Evolutionary conservation across 768 basidiomycete genomes (phyloP).

Genomic region (Tephrocybe sp.): DNA sequence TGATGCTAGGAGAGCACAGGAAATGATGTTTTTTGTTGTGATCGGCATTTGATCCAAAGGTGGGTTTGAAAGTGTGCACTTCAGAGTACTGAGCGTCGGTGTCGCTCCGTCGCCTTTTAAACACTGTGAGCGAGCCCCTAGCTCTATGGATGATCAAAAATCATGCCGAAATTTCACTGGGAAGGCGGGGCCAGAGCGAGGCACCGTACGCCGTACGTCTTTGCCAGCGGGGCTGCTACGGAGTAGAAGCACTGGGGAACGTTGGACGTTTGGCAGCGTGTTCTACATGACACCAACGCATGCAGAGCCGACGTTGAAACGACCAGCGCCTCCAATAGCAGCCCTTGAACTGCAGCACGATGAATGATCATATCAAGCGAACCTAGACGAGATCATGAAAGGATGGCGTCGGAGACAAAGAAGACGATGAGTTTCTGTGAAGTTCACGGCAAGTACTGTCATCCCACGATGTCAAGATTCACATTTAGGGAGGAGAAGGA

Average conservation of each 20-base stretch:
- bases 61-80: too few species aligned
- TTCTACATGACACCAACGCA: slow-evolving; percentile 1
- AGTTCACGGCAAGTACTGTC: slow-evolving; percentile 1
- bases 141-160: not conserved
- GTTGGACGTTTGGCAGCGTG: slow-evolving; percentile 1
- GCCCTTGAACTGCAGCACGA: not conserved
- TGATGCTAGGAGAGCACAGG: not conserved
- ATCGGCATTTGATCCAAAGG: slow-evolving; percentile 1
- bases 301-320: not conserved
- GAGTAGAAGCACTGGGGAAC: not conserved
- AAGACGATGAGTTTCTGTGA: not conserved
- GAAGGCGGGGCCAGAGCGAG: slow-evolving; percentile 2
- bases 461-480: too few species aligned
- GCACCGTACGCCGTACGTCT: not conserved
- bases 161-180: slow-evolving; percentile 7
- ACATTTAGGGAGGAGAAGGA: too few species aligned
- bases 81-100: not conserved
- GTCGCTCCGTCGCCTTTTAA: not conserved
- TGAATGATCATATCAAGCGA: slow-evolving; percentile 9
- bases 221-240: not conserved
- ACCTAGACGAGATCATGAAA: slow-evolving; percentile 5
- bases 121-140: not conserved
- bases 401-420: not conserved
- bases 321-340: not conserved
- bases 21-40: not conserved